Evolutionary conservation across 2,329 filamentous ascomycete genomes (phyloP), one percentile per base, ranked within the genome.

Genomic region (Albophoma yamanashiensis): DNA sequence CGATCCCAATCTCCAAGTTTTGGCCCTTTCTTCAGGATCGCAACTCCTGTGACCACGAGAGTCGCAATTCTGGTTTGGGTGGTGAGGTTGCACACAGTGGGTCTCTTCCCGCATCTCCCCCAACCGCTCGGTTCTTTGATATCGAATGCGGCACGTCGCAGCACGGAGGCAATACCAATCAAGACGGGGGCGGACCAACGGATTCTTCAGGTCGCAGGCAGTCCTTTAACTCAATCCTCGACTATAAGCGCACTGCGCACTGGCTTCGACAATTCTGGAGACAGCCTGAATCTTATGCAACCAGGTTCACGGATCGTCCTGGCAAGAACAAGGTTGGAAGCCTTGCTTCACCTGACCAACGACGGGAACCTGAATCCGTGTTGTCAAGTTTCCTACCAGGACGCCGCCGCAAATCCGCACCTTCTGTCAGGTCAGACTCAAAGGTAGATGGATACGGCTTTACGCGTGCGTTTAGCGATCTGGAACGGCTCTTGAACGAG

Each of bases 401-500:
- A 27, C 64, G 65, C 34, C 62, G 56, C 40, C 62, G 60, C 38
- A 61, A 62, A 20, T 65, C 67, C 20, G 57, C 59, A 9, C 45
- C 64, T 11, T 66, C 67, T 31, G 62, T 64, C 15, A 65, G 61
- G 14, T 64, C 64, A n/a, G 63, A 67, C 20, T 58, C 64, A 9
- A 66, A 58, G 11, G 62, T 71, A 39, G 69, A 73, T 45, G 64
- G 66, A 3, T 39, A 62, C 31, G 59, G 62, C 9, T 75, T 79
- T 62, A 72, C 71, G 52, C 70, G 65, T 7, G 72, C 74, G 3
- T 69, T 79, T 42, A 69, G 68, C 42, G 75, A 80, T 60, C 68
- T 82, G 34, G 78, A 82, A 61, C 70, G 74, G 31, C 73, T 82
- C 22, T 65, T 82, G 7, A 74, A 70, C 39, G 78, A 82, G 65